Base-by-base conservation (phyloP, 768 basidiomycete genomes). In the Dacryopinax primogenitus region DNA sequence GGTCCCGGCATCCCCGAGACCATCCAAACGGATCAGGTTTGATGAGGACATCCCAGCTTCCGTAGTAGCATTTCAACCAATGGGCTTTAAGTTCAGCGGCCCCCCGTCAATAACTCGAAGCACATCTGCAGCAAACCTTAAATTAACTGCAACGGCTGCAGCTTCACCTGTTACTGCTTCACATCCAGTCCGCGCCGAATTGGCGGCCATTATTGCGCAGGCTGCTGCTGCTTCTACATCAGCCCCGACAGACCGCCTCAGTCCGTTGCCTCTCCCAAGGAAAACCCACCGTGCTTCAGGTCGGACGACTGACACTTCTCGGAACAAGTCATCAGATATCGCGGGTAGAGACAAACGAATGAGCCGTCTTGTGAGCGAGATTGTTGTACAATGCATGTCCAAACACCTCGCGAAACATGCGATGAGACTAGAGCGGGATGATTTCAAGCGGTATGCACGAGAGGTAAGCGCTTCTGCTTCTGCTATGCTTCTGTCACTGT, bases 401-500 rank as follows among this genome's bases (percentile, higher is more conserved):
- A 96, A 93, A 77, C 86, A 97, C 72, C 80, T 84, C 92, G 88
- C 86, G 65, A 96, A 93, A 77, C 86, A 97, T 72, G 80, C 84
- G 62, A 80, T 85, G 64, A 77, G 84, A 47, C 81, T 96, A 74
- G 82, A 85, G 64, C 82, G 83, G 62, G 92, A 96, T 6, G 73
- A 79, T 63, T 97, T 98, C 82, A 99, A 99, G 80, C 86, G 86
- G 72, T 85, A 96, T 72, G 96, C 96, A 1, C 92, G 92, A 73
- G 92, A 97, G 83, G 95, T 92, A 67, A 67, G 82, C 69, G 28
- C 6, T 15, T 51, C 30, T 58, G 7, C 11, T 47, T 12, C 2
- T 11, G 23, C 34, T 30, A 3, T 23, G 7, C 34, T n/a, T 28
- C 0, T 9, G 7, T 44, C 34, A 41, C 33, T 63, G 35, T n/a